Evolutionary conservation across 169 alveolate species (phyloP).

Genomic region (Hepatocystis sp.): DNA sequence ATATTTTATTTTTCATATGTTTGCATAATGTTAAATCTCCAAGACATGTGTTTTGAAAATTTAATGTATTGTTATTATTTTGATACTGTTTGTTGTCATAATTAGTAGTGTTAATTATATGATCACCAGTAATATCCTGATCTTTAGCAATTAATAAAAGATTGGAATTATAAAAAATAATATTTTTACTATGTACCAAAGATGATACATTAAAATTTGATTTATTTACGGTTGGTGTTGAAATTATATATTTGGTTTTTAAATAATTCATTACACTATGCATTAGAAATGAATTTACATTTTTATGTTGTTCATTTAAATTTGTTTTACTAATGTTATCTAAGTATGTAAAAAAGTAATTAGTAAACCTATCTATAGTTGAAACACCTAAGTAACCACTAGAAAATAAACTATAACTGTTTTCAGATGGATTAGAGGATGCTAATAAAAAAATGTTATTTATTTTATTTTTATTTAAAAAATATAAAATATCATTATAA

Average conservation of each 20-base stretch:
- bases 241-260: conserved; percentile 51
- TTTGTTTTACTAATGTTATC: conserved; percentile 71
- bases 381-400: conserved; percentile 83
- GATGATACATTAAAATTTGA: conserved; percentile 39
- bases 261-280: conserved; percentile 54
- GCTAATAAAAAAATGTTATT: conserved; percentile 75
- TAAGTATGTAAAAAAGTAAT: conserved; percentile 71
- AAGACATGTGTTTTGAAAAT: conserved; percentile 6
- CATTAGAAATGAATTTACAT: conserved; percentile 28
- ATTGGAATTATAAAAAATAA: conserved; percentile 38
- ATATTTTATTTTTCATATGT: conserved; percentile 44
- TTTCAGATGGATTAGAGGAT: conserved; percentile 79
- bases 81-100: not conserved
- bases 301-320: conserved; percentile 50
- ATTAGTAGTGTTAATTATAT: not conserved
- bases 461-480: conserved; percentile 78
- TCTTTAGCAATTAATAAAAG: conserved; percentile 20
- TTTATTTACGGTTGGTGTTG: conserved; percentile 37
- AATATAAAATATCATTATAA: conserved; percentile 68
- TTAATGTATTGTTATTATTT: not conserved
- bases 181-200: conserved; percentile 56
- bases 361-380: conserved; percentile 84
- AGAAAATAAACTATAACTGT: conserved; percentile 82
- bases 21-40: conserved; percentile 43
- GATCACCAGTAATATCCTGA: not conserved